phyloP scores from a whole-genome alignment of 2,329 filamentous ascomycete species.

The Botryotinia narcissicola region DNA sequence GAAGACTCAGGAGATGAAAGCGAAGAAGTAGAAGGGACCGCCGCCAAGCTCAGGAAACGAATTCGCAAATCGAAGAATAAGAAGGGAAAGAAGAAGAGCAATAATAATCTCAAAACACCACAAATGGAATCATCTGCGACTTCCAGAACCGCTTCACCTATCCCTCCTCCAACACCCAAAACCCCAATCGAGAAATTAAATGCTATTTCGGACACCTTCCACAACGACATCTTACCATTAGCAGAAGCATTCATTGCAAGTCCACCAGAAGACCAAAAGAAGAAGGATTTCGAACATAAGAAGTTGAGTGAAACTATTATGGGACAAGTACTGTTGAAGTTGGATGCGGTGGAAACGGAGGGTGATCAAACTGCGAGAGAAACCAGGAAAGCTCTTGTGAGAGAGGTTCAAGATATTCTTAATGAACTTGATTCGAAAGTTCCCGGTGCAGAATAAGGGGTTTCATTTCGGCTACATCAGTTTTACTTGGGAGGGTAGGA shows the following conservation, averaged over 20 bases:
- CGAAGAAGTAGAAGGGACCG: slow-evolving; percentile 41
- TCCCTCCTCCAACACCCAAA: slow-evolving; percentile 39
- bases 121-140: slow-evolving; percentile 36
- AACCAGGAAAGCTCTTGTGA: slow-evolving; percentile 70
- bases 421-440: slow-evolving; percentile 55
- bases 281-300: slow-evolving; percentile 71
- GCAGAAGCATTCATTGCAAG: slow-evolving; percentile 59
- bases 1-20: slow-evolving; percentile 46
- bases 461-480: neutral
- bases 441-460: neutral
- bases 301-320: slow-evolving; percentile 73
- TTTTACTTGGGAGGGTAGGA: neutral
- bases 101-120: slow-evolving; percentile 31
- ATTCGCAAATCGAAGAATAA: slow-evolving; percentile 42
- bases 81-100: slow-evolving; percentile 40
- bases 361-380: slow-evolving; percentile 63
- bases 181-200: slow-evolving; percentile 61
- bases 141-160: slow-evolving; percentile 34
- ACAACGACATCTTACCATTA: slow-evolving; percentile 61
- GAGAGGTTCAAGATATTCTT: slow-evolving; percentile 65
- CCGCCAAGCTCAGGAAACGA: slow-evolving; percentile 31
- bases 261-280: slow-evolving; percentile 65
- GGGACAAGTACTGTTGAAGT: slow-evolving; percentile 71
- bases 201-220: slow-evolving; percentile 63
- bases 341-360: slow-evolving; percentile 73